A percentile compares a stretch with the other conserved stretches of the same genome.
These are phyloP conservation scores for Rhododendron molle DNA, from an alignment of 148 eudicot genomes.

Conservation along the genomic window DNA sequence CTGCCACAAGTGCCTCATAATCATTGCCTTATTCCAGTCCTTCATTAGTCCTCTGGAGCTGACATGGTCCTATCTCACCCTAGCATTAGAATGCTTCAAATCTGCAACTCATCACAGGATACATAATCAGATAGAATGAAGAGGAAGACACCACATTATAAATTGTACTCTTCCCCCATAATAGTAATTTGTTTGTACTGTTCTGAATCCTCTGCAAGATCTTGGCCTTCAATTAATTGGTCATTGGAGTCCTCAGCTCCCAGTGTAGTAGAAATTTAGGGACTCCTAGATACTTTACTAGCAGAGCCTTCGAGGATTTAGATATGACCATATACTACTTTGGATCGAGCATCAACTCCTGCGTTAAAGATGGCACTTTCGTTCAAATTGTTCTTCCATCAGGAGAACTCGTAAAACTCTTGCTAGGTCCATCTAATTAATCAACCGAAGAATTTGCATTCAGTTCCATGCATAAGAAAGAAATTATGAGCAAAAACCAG, in stretches of 20 bases:
- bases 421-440: background rate
- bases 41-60: background rate
- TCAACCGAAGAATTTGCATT: background rate
- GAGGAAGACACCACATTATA: background rate
- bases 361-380: background rate
- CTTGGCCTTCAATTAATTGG: background rate
- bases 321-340: background rate
- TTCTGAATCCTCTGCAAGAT: background rate
- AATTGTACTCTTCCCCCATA: background rate
- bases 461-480: background rate
- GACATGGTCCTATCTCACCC: background rate
- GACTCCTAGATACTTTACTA: background rate
- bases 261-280: background rate
- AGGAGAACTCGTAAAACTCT: background rate
- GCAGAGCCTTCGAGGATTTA: background rate
- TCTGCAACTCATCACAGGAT: background rate
- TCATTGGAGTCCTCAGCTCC: background rate
- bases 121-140: background rate
- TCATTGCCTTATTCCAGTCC: background rate
- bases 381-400: background rate
- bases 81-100: background rate
- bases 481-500: background rate
- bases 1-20: background rate
- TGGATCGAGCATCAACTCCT: background rate
- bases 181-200: background rate